Conservation (phyloP, 1,139 yeast species). For the Sugiyamaella sp. region DNA sequence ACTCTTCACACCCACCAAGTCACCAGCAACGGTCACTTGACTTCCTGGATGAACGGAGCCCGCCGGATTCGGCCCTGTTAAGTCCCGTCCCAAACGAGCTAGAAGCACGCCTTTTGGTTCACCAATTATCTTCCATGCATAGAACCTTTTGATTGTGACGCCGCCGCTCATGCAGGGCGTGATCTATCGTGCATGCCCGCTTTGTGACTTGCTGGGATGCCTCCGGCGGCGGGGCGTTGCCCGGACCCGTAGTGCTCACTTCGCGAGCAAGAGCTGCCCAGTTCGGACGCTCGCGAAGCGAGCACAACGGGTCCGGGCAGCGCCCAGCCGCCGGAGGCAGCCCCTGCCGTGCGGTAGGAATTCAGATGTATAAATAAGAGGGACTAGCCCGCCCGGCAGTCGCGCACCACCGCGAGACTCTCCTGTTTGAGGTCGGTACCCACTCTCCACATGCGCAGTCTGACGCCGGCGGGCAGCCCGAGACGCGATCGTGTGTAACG, state of each 20-base stretch:
- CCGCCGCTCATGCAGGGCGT: background rate
- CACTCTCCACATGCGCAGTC: slow-evolving; percentile 42
- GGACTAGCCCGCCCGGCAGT: background rate
- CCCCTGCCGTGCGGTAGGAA: background rate
- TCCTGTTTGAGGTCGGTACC: slow-evolving; percentile 42
- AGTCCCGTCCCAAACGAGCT: no score
- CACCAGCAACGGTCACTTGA: no score
- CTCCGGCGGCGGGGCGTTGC: slow-evolving; percentile 1
- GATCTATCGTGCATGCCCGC: no score
- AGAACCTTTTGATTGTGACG: background rate
- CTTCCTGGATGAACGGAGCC: no score
- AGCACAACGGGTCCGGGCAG: slow-evolving; percentile 3
- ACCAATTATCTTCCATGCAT: background rate
- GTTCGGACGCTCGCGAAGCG: slow-evolving; percentile 9
- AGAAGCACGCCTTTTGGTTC: no score
- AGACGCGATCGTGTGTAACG: slow-evolving; percentile 45
- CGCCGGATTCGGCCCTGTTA: no score
- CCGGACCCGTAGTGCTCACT: background rate
- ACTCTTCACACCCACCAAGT: no score
- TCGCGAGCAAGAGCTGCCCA: background rate
- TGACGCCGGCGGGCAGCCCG: slow-evolving; percentile 38
- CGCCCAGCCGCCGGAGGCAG: slow-evolving; percentile 7
- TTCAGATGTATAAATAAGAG: background rate
- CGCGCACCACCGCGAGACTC: slow-evolving; percentile 16
- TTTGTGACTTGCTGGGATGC: background rate